Evolutionary conservation across 345 rosid genomes (phyloP), one percentile per base, ranked within the genome.

Genomic region (Murraya koenigii): DNA sequence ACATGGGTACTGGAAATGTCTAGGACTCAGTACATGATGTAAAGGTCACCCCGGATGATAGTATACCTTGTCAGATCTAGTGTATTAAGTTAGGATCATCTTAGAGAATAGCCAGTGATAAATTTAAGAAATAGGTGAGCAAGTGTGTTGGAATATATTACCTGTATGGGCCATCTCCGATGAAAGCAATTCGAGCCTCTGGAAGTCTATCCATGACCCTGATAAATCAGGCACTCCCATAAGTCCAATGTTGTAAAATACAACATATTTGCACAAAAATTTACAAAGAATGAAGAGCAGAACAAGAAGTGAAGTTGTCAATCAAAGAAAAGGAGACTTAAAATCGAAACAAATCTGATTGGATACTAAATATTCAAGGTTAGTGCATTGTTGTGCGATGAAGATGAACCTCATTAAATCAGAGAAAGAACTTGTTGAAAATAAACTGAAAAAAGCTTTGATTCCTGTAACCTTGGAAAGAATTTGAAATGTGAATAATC

Each of bases 151-250:
- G 15, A 64, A 36, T 66, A 52, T 20, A 67, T 76, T 90, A 96
- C 99, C 94, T 90, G 77, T 92, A 94, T 13, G 99, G 99, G 35
- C 99, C 99, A 80, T 96, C 99, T 75, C 97, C 99, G 30, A 96
- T 85, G 71, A 94, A 89, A 70, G 98, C 97, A 84, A 96, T 91
- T 72, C 97, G 87, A 55, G 93, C 94, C 44, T 90, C 90, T 17
- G 99, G 98, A 58, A 96, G 87, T 84, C 92, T 83, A 69, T 96
- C 98, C 99, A 96, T 94, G 71, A 94, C 92, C 22, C 99, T 95
- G 94, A 80, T 56, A 64, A 73, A 79, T 69, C 32, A 86, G 26
- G 66, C n/a, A 38, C 39, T 66, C 58, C 58, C 32, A 80, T 7
- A 68, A 55, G 69, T 81, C 75, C 74, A 59, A 41, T 15, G 71